Evolutionary conservation across 306 rosid genomes (phyloP), one percentile per base, ranked within the genome.

Genomic region (Canavalia ensiformis): DNA sequence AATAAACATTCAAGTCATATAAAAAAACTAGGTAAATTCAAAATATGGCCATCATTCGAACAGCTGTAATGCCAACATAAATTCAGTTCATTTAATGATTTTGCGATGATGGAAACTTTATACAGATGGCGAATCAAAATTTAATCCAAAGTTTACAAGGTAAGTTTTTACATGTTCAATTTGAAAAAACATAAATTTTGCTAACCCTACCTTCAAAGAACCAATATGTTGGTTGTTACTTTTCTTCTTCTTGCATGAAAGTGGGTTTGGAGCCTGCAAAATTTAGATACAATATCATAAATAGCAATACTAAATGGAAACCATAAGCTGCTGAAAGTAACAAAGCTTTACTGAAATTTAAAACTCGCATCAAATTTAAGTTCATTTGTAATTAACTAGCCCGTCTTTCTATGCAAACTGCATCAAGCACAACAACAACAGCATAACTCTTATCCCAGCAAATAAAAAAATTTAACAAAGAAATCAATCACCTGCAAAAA

Each of bases 201-300:
- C 54, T 72, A 81, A 75, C 39, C 57, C 81, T 75, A 90, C 98
- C 97, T 92, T 90, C 10, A 1, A 49, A 6, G 81, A 54, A 44
- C 67, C 68, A 76, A 33, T 65, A 45, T 83, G 85, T 72, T 85
- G 83, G 62, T 68, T 90, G 84, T 80, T 87, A 34, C 49, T 85
- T 88, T 91, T 92, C 85, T 92, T 92, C 88, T 88, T 91, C 90
- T 86, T 86, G 85, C 94, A 89, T 10, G 98, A 94, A 81, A 92
- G 97, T 35, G 98, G 97, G 75, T 94, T 94, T 60, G 97, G 98
- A 75, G 89, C 97, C 98, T 94, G 87, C 81, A 85, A 54, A 71
- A 69, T 82, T 86, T 58, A 47, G 46, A 68, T 55, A 12, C 31
- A 56, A 60, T 8, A 49, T 65, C 18, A 58, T 30, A 18, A 83